Evolutionary conservation across 768 basidiomycete genomes (phyloP), one percentile per base, ranked within the genome.

Genomic region (Xanthoconium purpureum): DNA sequence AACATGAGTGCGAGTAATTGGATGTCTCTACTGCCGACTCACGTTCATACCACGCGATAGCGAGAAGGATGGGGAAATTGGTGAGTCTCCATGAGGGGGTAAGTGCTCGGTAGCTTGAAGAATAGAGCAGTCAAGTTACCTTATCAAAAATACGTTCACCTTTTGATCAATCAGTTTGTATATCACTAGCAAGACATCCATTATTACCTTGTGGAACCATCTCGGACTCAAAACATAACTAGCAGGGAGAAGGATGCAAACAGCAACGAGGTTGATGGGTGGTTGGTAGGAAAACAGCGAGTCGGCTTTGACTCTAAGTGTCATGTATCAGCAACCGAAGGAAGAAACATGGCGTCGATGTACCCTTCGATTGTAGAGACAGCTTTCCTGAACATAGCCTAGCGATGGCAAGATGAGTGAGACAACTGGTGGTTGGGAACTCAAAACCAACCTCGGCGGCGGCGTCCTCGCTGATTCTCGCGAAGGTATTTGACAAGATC

Each of bases 401-500:
- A 59, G 14, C 58, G 38, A 53, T 28, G 29, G 32, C 8, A 39
- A 42, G 18, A 24, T 55, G 40, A 50, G 47, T 28, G 33, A 46
- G n/a, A 9, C 35, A 30, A 13, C 11, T n/a, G 12, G 37, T 15
- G 32, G 33, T 2, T 12, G 5, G 15, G 29, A 45, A 40, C 20
- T 33, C 8, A 9, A 50, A 28, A 59, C 69, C 48, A 61, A 91
- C 92, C 79, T 97, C 94, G 1, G 94, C 94, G 1, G 84, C 86
- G 32, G 96, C 97, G 71, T 98, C 94, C 62, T 91, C 88, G 59
- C 87, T 95, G 64, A 98, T 93, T 8, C 82, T 90, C 1, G 95
- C 87, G 69, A 99, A 99, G 0, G 97, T 98, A 67, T 98, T 92
- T 7, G 93, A 93, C 28, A 99, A 76, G 47, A 98, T 98, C 91